phyloP scores from a whole-genome alignment of 192 early-diverging fungal genomes.

The Backusella luteola region DNA sequence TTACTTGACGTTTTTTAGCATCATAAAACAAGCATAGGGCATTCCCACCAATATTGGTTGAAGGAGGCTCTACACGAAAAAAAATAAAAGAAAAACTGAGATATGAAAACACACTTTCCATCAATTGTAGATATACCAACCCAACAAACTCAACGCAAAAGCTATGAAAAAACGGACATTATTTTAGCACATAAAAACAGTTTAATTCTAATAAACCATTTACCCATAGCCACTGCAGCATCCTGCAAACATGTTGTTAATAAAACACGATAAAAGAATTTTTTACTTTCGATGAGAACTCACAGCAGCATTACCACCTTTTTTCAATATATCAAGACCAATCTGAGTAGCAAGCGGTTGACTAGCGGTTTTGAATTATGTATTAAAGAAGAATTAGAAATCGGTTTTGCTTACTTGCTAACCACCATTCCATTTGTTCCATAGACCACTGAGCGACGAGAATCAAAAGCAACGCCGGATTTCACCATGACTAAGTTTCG shows the following conservation, averaged over 20 bases:
- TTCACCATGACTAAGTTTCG: not conserved
- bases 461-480: conserved; percentile 19
- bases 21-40: conserved; percentile 77
- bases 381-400: not conserved
- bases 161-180: not conserved
- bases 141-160: not conserved
- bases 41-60: conserved; percentile 78
- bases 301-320: conserved; percentile 77
- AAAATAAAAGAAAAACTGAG: not conserved
- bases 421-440: conserved; percentile 65
- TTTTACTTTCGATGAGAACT: conserved; percentile 7
- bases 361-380: conserved; percentile 26
- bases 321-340: conserved; percentile 58
- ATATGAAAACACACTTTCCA: not conserved
- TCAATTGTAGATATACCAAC: not conserved
- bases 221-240: conserved; percentile 54
- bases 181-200: not conserved
- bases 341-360: conserved; percentile 72
- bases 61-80: conserved; percentile 56
- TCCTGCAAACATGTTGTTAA: conserved; percentile 30
- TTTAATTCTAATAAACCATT: not conserved
- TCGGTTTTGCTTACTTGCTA: conserved; percentile 21
- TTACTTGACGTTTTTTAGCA: conserved; percentile 50
- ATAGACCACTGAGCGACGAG: conserved; percentile 52
- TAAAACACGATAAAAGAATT: not conserved